Base-by-base conservation (phyloP, 2,329 filamentous ascomycete genomes). In the Fusarium foetens region DNA sequence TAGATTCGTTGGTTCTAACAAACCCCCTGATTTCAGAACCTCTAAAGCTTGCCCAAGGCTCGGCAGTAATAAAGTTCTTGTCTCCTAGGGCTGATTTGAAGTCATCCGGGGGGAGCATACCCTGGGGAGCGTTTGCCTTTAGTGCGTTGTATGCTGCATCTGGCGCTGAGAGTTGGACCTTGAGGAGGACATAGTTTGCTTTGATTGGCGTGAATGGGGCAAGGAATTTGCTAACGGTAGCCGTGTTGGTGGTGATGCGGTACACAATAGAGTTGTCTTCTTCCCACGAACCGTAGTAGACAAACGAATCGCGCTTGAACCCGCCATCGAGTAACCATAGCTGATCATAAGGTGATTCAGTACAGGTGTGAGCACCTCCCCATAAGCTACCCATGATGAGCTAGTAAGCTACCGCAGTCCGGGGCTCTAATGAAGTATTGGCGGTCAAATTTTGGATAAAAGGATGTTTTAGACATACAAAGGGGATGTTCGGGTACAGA, bases 171-270 rank as follows among this genome's bases (percentile, higher is more conserved):
- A 46, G 43, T 16, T 46, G 43, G 9, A 46, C 25, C 19, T 46
- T 46, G 43, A 46, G 43, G 3, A 46, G 43, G 6, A 46, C 25
- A 16, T 46, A 46, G 5, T 46, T 46, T 29, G 25, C 43, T 46
- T 46, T 46, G 43, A 29, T 4, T 0, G 25, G 25, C 13, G 25
- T 46, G 19, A 46, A 46, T 27, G 25, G 2, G 43, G 43, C 25
- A 16, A 46, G 1, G 4, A 46, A 3, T 3, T 46, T 46, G 25
- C 1, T n/a, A 1, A 46, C 1, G 0, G 43, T 29, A 0, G 25
- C 19, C 3, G 43, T 46, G 3, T 46, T 29, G 0, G 43, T 46
- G 25, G 43, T 46, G 19, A 46, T 29, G 1, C 25, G 1, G 25
- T 46, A 46, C 0, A 46, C 12, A 19, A 46, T 29, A 3, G 43